A percentile compares a stretch with the other conserved stretches of the same genome.
phyloP scores from a whole-genome alignment of 805 yeast species.

The Lachancea kluyveri region DNA sequence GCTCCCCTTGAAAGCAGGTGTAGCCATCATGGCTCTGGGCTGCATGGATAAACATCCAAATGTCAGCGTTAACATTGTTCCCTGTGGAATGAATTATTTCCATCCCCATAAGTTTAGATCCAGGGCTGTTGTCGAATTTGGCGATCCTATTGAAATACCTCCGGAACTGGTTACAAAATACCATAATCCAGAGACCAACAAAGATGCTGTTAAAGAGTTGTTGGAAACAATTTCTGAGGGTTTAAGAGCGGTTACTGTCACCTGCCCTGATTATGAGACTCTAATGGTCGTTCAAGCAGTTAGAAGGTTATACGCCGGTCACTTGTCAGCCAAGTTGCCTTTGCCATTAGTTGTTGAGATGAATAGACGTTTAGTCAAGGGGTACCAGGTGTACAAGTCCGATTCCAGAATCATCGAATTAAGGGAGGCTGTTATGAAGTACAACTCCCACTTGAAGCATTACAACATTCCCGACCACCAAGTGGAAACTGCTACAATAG shows the following conservation, averaged over 20 bases:
- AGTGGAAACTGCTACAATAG: conserved; percentile 47
- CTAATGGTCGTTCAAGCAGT: conserved; percentile 88
- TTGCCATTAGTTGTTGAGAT: conserved; percentile 82
- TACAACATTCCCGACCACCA: conserved; percentile 50
- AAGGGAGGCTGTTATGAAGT: conserved; percentile 56
- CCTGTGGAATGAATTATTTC: conserved; percentile 96
- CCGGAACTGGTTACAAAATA: conserved; percentile 60
- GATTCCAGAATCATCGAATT: conserved; percentile 60
- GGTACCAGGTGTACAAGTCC: conserved; percentile 68
- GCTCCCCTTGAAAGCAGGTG: conserved; percentile 93
- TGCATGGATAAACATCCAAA: conserved; percentile 76
- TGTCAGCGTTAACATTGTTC: conserved; percentile 79
- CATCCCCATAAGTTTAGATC: conserved; percentile 94
- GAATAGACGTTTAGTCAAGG: conserved; percentile 80
- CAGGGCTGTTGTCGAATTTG: conserved; percentile 92
- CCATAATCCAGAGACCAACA: conserved; percentile 52
- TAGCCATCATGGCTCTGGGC: conserved; percentile 96
- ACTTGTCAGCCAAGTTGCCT: conserved; percentile 64
- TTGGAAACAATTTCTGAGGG: conserved; percentile 68
- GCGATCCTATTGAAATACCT: conserved; percentile 71
- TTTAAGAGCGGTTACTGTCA: conserved; percentile 77
- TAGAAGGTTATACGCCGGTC: conserved; percentile 77
- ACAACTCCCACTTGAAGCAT: conserved; percentile 67
- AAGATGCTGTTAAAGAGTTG: conserved; percentile 66
- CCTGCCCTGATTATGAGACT: conserved; percentile 85